Conservation (phyloP, 305 asterid species). For the Fraxinus baroniana region DNA sequence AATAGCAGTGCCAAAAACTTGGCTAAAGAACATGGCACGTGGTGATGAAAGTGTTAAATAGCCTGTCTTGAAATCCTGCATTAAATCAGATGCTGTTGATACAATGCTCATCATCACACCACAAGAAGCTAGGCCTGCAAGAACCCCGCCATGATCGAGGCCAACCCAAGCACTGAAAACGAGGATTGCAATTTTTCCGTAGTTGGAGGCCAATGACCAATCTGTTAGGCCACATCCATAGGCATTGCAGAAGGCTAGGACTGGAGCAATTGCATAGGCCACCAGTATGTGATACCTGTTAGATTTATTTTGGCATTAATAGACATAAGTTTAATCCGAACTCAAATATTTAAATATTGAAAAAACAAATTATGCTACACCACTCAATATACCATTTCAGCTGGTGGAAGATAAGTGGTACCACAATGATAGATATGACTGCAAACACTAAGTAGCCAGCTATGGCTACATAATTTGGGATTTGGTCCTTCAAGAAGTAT, state of each 20-base stretch:
- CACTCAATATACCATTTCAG: slow-evolving; percentile 42
- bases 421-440: slow-evolving; percentile 27
- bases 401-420: slow-evolving; percentile 52
- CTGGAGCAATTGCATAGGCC: slow-evolving; percentile 47
- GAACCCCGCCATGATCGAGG: slow-evolving; percentile 46
- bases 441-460: slow-evolving; percentile 45
- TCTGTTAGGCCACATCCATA: slow-evolving; percentile 73
- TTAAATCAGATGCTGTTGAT: slow-evolving; percentile 58
- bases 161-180: slow-evolving; percentile 65
- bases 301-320: neutral
- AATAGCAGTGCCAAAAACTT: slow-evolving; percentile 55
- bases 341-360: neutral
- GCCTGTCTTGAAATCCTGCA: slow-evolving; percentile 72
- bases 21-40: slow-evolving; percentile 66
- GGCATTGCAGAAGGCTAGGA: slow-evolving; percentile 70
- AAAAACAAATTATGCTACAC: neutral
- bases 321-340: neutral
- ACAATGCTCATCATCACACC: slow-evolving; percentile 75
- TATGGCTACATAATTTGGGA: slow-evolving; percentile 39
- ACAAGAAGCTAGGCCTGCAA: slow-evolving; percentile 67
- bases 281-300: slow-evolving; percentile 44
- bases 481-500: slow-evolving; percentile 59
- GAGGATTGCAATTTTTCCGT: slow-evolving; percentile 62
- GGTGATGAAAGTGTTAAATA: slow-evolving; percentile 66
- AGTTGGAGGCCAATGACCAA: slow-evolving; percentile 70